phyloP scores from a whole-genome alignment of 495 filamentous ascomycete species.

The Penicillium dipodomyicola region DNA sequence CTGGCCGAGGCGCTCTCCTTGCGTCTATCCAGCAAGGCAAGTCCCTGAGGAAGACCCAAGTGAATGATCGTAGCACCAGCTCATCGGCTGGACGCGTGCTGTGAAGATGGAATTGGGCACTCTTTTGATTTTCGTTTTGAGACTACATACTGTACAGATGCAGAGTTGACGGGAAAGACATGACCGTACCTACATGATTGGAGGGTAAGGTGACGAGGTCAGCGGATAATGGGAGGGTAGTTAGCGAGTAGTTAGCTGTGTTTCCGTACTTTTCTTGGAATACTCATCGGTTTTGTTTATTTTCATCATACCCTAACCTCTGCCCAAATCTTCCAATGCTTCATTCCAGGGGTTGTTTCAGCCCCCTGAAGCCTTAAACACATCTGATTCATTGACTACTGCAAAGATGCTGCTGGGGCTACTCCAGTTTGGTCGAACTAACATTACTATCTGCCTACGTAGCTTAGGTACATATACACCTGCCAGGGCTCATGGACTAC shows the following conservation, averaged over 20 bases:
- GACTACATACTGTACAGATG: conserved; percentile 27
- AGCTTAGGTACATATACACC: no score
- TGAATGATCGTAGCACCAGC: conserved; percentile 76
- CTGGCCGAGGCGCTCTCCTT: conserved; percentile 61
- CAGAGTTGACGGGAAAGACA: conserved; percentile 4
- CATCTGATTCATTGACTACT: no score
- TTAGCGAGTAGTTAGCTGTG: conserved; percentile 8
- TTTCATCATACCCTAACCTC: background rate
- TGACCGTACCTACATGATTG: conserved; percentile 1
- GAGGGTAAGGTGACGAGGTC: conserved; percentile 1
- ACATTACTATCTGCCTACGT: no score
- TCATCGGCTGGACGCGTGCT: conserved; percentile 70
- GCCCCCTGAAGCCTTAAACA: no score
- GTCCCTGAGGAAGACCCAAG: conserved; percentile 75
- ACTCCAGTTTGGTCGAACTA: no score
- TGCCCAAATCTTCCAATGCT: no score
- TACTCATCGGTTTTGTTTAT: conserved; percentile 14
- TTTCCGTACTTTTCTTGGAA: conserved; percentile 13
- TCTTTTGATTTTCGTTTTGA: background rate
- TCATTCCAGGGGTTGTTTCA: no score
- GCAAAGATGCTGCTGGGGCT: no score
- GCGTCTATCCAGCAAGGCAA: conserved; percentile 78
- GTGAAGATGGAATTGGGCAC: conserved; percentile 14
- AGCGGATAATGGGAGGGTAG: conserved; percentile 7
- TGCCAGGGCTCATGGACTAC: no score